Base-by-base conservation (phyloP, 768 basidiomycete species). In the Paxillus rubicundulus region DNA sequence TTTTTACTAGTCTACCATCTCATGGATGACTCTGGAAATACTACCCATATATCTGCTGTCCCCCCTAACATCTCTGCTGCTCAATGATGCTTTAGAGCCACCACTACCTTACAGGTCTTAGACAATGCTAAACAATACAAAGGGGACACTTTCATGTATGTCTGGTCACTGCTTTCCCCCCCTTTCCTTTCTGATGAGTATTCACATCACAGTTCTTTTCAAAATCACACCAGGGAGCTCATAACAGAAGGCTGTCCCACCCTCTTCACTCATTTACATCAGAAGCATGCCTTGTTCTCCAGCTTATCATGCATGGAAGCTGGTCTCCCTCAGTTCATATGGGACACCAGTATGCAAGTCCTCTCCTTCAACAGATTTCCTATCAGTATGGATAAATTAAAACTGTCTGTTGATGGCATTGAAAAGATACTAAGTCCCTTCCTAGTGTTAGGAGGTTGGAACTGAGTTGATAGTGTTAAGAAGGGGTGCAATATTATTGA, bases 41-140 rank as follows among this genome's bases (percentile, higher is more conserved):
- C 28, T 1, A 42, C 39, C 3, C 12, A 7, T 2, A 14, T 34
- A 6, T 33, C 33, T 12, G 37, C 33, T 13, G 39, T 53, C 2
- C 47, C 52, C 1, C 52, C 52, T 9, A 42, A 37, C 9, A 48
- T 53, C 36, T 37, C 41, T 18, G 41, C 41, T 18, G 20, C 20
- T 8, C 45, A 46, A n/a, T 46, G 45, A 27, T 46, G 45, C 17
- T 46, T 30, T 16, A 27, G 45, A 14, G 45, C 45, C 6, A 46
- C 45, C 12, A 27, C 45, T 16, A 21, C 28, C 2, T 1, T 9
- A 6, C 18, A 46, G n/a, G 17, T 46, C 4, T 17, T 46, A 13
- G 27, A 36, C 5, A 17, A 46, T n/a, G 45, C 33, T n/a, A 66
- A 67, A 69, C 71, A 72, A 61, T 69, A 63, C 52, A 61, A 56